Conservation (phyloP, 345 rosid species). For the Lepidium africanum region DNA sequence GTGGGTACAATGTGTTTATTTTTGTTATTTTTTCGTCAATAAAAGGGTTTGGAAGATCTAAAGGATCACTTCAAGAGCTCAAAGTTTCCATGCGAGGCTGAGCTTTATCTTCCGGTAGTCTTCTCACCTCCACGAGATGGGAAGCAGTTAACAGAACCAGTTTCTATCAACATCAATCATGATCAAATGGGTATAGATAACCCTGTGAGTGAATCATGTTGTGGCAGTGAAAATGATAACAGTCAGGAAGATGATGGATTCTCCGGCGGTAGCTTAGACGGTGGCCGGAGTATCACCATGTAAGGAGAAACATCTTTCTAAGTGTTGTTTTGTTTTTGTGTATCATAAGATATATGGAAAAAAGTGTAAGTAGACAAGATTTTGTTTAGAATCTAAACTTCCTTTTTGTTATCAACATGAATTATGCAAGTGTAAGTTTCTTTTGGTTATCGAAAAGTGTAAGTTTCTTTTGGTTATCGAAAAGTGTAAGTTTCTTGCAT, state of each 20-base stretch:
- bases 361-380: slow-evolving; percentile 14
- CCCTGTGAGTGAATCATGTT: slow-evolving; percentile 11
- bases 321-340: not conserved
- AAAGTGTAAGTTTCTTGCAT: not conserved
- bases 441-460: no score
- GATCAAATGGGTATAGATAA: slow-evolving; percentile 11
- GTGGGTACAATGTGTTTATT: not conserved
- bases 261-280: slow-evolving; percentile 8
- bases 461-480: not conserved
- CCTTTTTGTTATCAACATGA: not conserved
- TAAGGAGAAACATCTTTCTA: slow-evolving; percentile 15
- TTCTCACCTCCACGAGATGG: slow-evolving; percentile 93
- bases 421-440: no score
- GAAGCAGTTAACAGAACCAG: slow-evolving; percentile 53
- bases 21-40: no score
- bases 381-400: not conserved
- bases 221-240: slow-evolving; percentile 16
- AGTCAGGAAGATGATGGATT: slow-evolving; percentile 23
- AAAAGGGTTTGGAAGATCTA: slow-evolving; percentile 86
- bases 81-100: slow-evolving; percentile 83
- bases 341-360: not conserved
- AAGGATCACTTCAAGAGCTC: slow-evolving; percentile 94
- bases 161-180: slow-evolving; percentile 33
- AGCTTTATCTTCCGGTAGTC: slow-evolving; percentile 78
- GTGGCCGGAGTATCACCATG: not conserved